Base-by-base conservation (phyloP, 2,329 filamentous ascomycete genomes). In the Chaetomium strumarium region DNA sequence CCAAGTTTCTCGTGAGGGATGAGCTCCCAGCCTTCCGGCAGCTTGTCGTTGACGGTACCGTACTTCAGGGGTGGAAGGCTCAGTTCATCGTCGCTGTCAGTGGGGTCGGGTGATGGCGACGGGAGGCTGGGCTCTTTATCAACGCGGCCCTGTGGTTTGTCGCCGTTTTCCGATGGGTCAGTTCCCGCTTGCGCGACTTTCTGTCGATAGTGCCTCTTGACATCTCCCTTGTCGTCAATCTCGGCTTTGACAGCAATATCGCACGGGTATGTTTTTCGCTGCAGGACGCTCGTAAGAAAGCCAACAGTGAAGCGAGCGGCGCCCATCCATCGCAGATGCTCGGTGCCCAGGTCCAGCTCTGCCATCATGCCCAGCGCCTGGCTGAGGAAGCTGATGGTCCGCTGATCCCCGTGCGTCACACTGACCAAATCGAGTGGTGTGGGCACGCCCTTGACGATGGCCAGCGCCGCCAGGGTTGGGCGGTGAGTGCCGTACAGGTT, bases 261-360 rank as follows among this genome's bases (percentile, higher is more conserved):
- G 66, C 89, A 95, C 0, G 93, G 93, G 66, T 96, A 97, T 19
- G 87, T 76, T 31, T 81, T 88, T 66, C 88, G 85, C 50, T 81
- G 78, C 42, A 95, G 73, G 16, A 96, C 75, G 24, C 91, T 81
- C 57, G 84, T 76, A n/a, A 95, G 66, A 56, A 96, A 83, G 7
- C 93, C 93, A 63, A 86, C 86, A 0, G 88, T 90, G 63, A 99
- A 99, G 49, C 93, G 82, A 30, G 83, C 77, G 44, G 80, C 79
- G 16, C 93, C 93, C 86, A 99, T 91, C 91, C 92, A 97, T 40
- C 93, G 84, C 57, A 97, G 71, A 64, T 95, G 75, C 63, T 99
- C 93, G 0, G 93, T 99, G 2, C 81, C 91, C 12, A 99, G 75
- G 68, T 99, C 93, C 45, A 81, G 81, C 65, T 97, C 93, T 1